phyloP scores from a whole-genome alignment of 148 eudicot genomes.

The Persicaria maculosa region DNA sequence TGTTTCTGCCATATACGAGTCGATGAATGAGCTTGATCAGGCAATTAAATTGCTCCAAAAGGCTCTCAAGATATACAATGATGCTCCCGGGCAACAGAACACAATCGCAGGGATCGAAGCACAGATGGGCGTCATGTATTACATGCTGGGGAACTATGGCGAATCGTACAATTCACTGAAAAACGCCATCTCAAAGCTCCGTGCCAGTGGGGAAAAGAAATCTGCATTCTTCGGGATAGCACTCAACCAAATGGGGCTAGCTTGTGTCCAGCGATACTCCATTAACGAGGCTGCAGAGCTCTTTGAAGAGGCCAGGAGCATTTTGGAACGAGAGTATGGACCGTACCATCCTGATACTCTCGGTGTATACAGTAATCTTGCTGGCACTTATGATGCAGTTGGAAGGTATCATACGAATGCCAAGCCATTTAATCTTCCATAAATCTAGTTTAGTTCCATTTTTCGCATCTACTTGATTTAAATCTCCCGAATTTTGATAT shows the following conservation, averaged over 20 bases:
- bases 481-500: neutral
- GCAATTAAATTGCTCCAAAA: slow-evolving; percentile 79
- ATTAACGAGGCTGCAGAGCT: slow-evolving; percentile 76
- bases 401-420: slow-evolving; percentile 57
- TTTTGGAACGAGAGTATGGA: slow-evolving; percentile 87
- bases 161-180: slow-evolving; percentile 72
- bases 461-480: neutral
- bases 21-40: slow-evolving; percentile 89
- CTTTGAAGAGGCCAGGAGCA: slow-evolving; percentile 81
- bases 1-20: slow-evolving; percentile 89
- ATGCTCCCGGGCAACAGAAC: slow-evolving; percentile 90
- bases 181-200: slow-evolving; percentile 64
- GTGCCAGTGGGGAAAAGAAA: slow-evolving; percentile 86
- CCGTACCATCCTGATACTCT: slow-evolving; percentile 93
- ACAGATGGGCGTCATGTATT: slow-evolving; percentile 94
- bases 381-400: slow-evolving; percentile 93
- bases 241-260: slow-evolving; percentile 94
- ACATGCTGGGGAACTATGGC: slow-evolving; percentile 70
- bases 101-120: slow-evolving; percentile 98
- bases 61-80: slow-evolving; percentile 81
- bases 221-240: slow-evolving; percentile 95
- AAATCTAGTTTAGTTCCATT: neutral
- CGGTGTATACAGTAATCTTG: slow-evolving; percentile 96
- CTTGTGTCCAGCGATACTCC: slow-evolving; percentile 86
- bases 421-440: neutral